phyloP scores from a whole-genome alignment of 2,329 filamentous ascomycete genomes.

The Lasiodiplodia sp. region DNA sequence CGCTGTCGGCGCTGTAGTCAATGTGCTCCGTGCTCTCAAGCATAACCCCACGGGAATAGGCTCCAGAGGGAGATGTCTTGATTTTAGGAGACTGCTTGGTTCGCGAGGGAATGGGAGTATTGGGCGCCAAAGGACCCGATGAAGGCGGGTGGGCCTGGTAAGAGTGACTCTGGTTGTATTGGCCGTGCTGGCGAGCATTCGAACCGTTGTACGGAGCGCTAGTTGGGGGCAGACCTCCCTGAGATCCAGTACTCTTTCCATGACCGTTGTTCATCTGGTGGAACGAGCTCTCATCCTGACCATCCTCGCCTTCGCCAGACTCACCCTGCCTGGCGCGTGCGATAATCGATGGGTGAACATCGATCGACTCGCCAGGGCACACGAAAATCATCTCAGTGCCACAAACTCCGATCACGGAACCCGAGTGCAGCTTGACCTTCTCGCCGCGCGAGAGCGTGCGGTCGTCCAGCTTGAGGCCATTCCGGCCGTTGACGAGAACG shows the following conservation, averaged over 20 bases:
- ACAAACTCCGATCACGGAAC: slow-evolving; percentile 89
- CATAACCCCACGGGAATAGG: slow-evolving; percentile 58
- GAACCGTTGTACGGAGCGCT: slow-evolving; percentile 31
- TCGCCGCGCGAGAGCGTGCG: slow-evolving; percentile 71
- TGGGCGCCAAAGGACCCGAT: slow-evolving; percentile 28
- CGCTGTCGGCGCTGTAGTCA: slow-evolving; percentile 81
- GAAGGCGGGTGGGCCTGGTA: slow-evolving; percentile 21
- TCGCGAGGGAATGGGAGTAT: slow-evolving; percentile 47
- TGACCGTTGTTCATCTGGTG: slow-evolving; percentile 25
- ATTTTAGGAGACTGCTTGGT: slow-evolving; percentile 44
- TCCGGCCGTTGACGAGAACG: slow-evolving; percentile 86
- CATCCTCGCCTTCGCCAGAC: slow-evolving; percentile 49
- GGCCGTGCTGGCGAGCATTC: slow-evolving; percentile 28
- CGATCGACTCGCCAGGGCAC: slow-evolving; percentile 77
- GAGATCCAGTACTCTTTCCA: slow-evolving; percentile 21
- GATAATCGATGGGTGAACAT: slow-evolving; percentile 74
- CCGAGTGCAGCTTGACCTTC: slow-evolving; percentile 75
- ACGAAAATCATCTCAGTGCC: slow-evolving; percentile 99
- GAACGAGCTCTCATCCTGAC: slow-evolving; percentile 28
- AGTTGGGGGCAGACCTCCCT: slow-evolving; percentile 38
- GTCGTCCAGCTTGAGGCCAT: slow-evolving; percentile 87
- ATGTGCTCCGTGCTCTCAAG: slow-evolving; percentile 65
- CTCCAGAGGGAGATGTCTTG: slow-evolving; percentile 54
- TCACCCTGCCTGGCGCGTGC: slow-evolving; percentile 45
- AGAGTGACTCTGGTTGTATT: slow-evolving; percentile 22